Percentiles rank a stretch among this genome's conserved stretches.
Conservation (phyloP, 768 basidiomycete genomes). For the Pulveroboletus sp. region DNA sequence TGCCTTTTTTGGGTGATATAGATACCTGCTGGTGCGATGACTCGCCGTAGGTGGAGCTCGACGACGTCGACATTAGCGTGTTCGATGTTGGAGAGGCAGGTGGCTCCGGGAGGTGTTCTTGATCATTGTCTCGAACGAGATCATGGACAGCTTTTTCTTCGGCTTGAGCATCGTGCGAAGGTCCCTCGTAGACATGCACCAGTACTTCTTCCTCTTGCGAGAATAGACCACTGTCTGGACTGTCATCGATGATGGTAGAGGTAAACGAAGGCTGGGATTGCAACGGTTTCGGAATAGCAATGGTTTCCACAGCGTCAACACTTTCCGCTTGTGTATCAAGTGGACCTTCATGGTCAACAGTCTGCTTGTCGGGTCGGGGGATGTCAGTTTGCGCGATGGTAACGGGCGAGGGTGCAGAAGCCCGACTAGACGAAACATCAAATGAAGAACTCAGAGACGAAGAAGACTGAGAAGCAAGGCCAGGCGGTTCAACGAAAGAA, state of each 20-base stretch:
- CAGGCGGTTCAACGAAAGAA: conserved; percentile 30
- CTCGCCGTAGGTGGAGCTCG: conserved; percentile 45
- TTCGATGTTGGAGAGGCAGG: conserved; percentile 57
- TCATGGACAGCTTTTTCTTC: conserved; percentile 20
- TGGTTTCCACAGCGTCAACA: conserved; percentile 4
- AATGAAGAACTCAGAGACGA: conserved; percentile 33
- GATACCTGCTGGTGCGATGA: conserved; percentile 32
- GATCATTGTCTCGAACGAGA: conserved; percentile 18
- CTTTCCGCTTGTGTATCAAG: conserved; percentile 38
- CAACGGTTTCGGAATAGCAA: conserved; percentile 30
- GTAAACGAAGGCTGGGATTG: conserved; percentile 45
- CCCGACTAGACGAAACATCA: conserved; percentile 48
- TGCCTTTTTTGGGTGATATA: conserved; percentile 33
- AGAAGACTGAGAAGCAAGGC: conserved; percentile 30
- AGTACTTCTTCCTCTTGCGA: conserved; percentile 26
- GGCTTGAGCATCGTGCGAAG: conserved; percentile 14
- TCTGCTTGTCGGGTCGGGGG: conserved; percentile 43
- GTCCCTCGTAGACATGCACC: conserved; percentile 15
- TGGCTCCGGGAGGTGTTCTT: conserved; percentile 57
- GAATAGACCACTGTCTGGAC: conserved; percentile 32
- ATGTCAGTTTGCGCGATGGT: conserved; percentile 30
- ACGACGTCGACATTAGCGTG: conserved; percentile 37
- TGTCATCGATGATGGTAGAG: conserved; percentile 51
- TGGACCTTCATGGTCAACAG: conserved; percentile 47
- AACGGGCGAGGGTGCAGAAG: conserved; percentile 30